A percentile compares a stretch with the other conserved stretches of the same genome.
These are phyloP conservation scores for Pterocarpus macrocarpus DNA, from an alignment of 306 rosid species.

Conservation along the genomic window DNA sequence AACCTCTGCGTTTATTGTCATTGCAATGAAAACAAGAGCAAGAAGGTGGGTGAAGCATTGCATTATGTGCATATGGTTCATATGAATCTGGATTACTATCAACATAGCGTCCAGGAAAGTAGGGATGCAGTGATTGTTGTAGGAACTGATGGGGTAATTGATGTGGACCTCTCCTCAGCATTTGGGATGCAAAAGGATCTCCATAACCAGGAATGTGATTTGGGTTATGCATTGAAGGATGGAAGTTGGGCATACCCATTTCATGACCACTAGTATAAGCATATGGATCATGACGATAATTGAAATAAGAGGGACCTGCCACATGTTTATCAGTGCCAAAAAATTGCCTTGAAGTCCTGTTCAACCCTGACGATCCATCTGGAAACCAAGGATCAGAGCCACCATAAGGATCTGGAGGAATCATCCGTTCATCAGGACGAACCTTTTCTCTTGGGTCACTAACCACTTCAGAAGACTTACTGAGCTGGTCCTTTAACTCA, in stretches of 20 bases:
- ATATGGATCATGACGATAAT: constrained; percentile 63
- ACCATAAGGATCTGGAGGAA: constrained; percentile 72
- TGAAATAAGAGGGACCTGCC: constrained; percentile 64
- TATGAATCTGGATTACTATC: constrained; percentile 65
- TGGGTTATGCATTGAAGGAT: constrained; percentile 70
- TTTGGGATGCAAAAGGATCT: constrained; percentile 76
- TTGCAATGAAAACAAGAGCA: constrained; percentile 89
- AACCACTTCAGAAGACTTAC: constrained; percentile 72
- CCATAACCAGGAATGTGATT: constrained; percentile 62
- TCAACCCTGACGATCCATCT: constrained; percentile 67
- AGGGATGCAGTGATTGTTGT: constrained; percentile 70
- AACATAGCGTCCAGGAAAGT: constrained; percentile 69
- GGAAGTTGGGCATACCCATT: constrained; percentile 61
- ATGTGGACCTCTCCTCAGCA: constrained; percentile 62
- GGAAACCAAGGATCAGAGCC: constrained; percentile 66
- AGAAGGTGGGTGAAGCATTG: constrained; percentile 77
- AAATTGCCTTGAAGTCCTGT: constrained; percentile 63
- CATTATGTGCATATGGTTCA: constrained; percentile 61
- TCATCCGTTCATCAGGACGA: constrained; percentile 59
- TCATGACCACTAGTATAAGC: constrained; percentile 69
- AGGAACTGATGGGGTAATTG: constrained; percentile 64
- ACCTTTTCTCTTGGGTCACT: constrained; percentile 69
- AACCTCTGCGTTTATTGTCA: constrained; percentile 63
- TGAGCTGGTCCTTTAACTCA: constrained; percentile 81
- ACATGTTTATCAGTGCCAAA: constrained; percentile 60